Base-by-base conservation (phyloP, 495 filamentous ascomycete species). In the Neurospora pannonica region DNA sequence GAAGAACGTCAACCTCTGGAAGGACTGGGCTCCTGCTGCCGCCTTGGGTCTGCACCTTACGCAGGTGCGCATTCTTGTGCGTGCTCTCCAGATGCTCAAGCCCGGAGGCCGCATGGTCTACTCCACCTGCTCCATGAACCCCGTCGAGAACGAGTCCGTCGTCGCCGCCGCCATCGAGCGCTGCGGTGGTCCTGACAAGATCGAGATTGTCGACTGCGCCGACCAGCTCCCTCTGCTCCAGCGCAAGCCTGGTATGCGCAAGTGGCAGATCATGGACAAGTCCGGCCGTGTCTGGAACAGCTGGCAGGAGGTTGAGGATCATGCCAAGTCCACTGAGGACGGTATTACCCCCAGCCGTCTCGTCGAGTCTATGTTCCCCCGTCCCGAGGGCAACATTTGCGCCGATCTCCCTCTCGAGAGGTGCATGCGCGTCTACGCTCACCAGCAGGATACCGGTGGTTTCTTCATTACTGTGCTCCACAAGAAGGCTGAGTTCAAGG, bases 51-150 rank as follows among this genome's bases (percentile, higher is more conserved):
- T 99, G 15, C 90, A 97, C 81, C 80, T 89, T 24, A 94, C 92
- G 2, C 96, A 99, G 81, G 87, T 92, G 39, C 88, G 95, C 9
- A 99, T 99, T 78, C 86, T 98, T 71, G 91, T 97, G 71, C 92
- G 97, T 72, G 94, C 94, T 24, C 85, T 99, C 70, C 97, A 99
- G 84, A 95, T 99, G 93, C 86, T 98, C 28, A 98, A 98, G 83
- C 92, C 93, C 54, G 96, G 96, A 39, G 96, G 96, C 74, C 89
- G 94, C 69, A 91, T 98, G 10, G 94, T 98, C 37, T 99, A 98
- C 84, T 98, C 95, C 8, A 98, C 96, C 19, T 99, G 96, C 85
- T 97, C 93, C 82, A 92, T 99, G 92, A 99, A 98, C 82, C 95
- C 96, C 0, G 87, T 98, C 31, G 96, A 99, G 82, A 97, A 99